These are phyloP conservation scores for Biscutella laevigata DNA, from an alignment of 441 rosid genomes.

Conservation along the genomic window DNA sequence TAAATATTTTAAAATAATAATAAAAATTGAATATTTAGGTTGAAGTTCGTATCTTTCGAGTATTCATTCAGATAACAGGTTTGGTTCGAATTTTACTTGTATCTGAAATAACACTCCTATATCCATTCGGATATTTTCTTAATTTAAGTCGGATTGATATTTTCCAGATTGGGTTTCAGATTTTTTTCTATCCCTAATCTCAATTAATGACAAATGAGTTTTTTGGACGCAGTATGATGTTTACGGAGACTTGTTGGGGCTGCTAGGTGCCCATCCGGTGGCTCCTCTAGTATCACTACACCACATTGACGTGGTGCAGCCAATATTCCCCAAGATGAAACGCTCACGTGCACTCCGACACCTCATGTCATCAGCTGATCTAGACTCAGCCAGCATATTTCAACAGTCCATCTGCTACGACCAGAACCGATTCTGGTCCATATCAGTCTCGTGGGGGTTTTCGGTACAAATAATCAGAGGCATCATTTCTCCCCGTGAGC, in stretches of 20 bases:
- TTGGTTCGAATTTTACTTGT: too few relatives aligned
- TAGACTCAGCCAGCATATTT: constrained; percentile 67
- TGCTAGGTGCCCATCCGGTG: constrained; percentile 64
- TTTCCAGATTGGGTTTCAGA: too few relatives aligned
- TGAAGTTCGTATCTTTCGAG: too few relatives aligned
- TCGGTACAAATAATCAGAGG: constrained; percentile 67
- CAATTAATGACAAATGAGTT: neutral
- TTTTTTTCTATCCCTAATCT: too few relatives aligned
- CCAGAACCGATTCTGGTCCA: constrained; percentile 46
- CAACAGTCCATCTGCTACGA: constrained; percentile 88
- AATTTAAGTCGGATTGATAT: too few relatives aligned
- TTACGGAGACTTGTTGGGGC: constrained; percentile 65
- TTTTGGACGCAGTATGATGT: constrained; percentile 60
- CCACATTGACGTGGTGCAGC: constrained; percentile 71
- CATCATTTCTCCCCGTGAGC: constrained; percentile 70
- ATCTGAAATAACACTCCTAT: too few relatives aligned
- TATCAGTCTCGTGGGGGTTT: constrained; percentile 82
- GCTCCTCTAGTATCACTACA: constrained; percentile 68
- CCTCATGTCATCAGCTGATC: constrained; percentile 44
- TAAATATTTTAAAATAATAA: too few relatives aligned
- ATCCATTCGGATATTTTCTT: too few relatives aligned
- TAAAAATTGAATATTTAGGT: too few relatives aligned
- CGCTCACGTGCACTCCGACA: constrained; percentile 45
- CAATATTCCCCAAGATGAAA: constrained; percentile 55
- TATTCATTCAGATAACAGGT: too few relatives aligned